Conservation (phyloP, 2,329 filamentous ascomycete genomes). For the Xylariaceae sp. region DNA sequence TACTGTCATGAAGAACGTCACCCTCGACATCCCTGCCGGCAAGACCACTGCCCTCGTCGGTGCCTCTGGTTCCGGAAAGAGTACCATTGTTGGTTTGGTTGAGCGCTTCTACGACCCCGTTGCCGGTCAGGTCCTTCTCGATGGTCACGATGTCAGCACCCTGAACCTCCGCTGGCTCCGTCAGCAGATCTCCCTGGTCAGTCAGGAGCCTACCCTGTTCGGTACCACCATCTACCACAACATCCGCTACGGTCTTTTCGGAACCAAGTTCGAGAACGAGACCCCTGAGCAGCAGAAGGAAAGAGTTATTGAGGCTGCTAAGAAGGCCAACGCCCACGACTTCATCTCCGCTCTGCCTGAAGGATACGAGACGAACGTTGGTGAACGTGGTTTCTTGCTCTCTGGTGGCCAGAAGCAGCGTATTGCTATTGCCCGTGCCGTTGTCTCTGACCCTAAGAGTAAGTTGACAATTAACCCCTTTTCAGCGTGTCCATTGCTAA, state of each 20-base stretch:
- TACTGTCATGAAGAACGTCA: constrained; percentile 79
- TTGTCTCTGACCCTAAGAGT: constrained; percentile 84
- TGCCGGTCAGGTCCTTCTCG: constrained; percentile 69
- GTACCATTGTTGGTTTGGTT: constrained; percentile 85
- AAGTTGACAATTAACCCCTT: constrained; percentile 22
- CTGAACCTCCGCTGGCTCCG: constrained; percentile 88
- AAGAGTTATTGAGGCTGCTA: constrained; percentile 73
- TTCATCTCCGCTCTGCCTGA: constrained; percentile 80
- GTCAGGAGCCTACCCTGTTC: constrained; percentile 89
- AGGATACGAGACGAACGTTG: constrained; percentile 90
- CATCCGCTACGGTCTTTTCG: constrained; percentile 85
- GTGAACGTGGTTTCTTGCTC: constrained; percentile 85
- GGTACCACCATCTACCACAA: constrained; percentile 84
- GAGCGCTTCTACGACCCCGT: constrained; percentile 94
- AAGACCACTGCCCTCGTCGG: constrained; percentile 93
- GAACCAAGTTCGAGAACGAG: constrained; percentile 67
- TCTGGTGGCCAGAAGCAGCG: constrained; percentile 96
- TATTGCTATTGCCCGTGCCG: constrained; percentile 85
- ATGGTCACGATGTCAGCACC: constrained; percentile 73
- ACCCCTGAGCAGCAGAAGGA: constrained; percentile 62
- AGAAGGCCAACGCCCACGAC: constrained; percentile 89
- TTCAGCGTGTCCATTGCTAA: constrained; percentile 2
- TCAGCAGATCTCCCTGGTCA: constrained; percentile 86
- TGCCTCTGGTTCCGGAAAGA: constrained; percentile 90
- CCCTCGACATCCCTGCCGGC: constrained; percentile 73